Evolutionary conservation across 2,329 filamentous ascomycete genomes (phyloP).

Genomic region (Talaromyces pinophilus): DNA sequence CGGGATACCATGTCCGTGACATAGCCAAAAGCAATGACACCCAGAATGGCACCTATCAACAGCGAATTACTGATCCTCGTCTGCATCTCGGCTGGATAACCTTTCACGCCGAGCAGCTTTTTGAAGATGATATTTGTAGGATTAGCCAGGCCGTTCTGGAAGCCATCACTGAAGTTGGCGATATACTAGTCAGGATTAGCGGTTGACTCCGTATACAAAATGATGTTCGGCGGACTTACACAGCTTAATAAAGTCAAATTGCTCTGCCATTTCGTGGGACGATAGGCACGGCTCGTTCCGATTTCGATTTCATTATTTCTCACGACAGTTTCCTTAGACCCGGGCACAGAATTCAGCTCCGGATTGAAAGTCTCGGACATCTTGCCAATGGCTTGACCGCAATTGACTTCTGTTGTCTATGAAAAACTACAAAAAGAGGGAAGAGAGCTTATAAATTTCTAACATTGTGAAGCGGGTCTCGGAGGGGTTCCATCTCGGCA

Average conservation of each 20-base stretch:
- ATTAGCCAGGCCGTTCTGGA: constrained; percentile 35
- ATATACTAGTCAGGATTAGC: constrained; percentile 28
- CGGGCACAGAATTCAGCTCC: neutral
- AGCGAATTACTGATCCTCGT: constrained; percentile 36
- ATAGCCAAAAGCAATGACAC: constrained; percentile 32
- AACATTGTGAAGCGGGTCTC: neutral
- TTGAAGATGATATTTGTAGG: constrained; percentile 39
- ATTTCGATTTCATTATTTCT: neutral
- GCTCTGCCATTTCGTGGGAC: constrained; percentile 31
- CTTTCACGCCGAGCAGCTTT: constrained; percentile 27
- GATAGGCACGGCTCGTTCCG: constrained; percentile 22
- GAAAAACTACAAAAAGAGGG: neutral
- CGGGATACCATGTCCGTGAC: constrained; percentile 35
- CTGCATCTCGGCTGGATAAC: constrained; percentile 34
- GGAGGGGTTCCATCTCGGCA: neutral
- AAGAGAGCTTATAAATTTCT: neutral
- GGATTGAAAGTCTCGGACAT: neutral
- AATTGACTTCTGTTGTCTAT: neutral
- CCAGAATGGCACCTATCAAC: constrained; percentile 35
- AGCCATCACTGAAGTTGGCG: constrained; percentile 38
- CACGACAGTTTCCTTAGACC: neutral
- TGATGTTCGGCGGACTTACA: constrained; percentile 26
- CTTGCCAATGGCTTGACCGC: neutral
- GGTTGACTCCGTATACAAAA: neutral
- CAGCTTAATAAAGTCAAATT: constrained; percentile 35